Conservation (phyloP, 352 stramenopile species). For the Pythium chondricola region DNA sequence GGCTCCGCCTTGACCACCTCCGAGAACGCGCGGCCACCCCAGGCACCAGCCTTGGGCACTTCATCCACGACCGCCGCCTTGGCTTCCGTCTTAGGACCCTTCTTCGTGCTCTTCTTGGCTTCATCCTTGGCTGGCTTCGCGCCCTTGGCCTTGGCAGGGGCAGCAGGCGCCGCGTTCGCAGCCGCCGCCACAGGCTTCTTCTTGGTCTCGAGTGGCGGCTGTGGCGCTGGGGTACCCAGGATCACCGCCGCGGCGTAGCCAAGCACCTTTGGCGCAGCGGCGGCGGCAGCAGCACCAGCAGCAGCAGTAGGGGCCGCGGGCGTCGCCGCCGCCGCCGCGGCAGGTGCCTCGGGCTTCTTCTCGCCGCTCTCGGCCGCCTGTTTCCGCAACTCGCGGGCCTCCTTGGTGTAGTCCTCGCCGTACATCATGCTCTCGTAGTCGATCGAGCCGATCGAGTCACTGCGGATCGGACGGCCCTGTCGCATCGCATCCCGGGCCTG, state of each 20-base stretch:
- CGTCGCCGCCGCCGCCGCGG: too few species aligned
- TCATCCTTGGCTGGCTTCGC: conserved; percentile 23
- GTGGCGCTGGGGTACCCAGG: conserved; percentile 52
- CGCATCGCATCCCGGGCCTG: conserved; percentile 86
- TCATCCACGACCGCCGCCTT: conserved; percentile 22
- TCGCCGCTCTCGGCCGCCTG: conserved; percentile 18
- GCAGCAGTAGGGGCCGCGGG: background rate
- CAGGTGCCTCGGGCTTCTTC: conserved; percentile 1
- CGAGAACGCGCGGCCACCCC: conserved; percentile 76
- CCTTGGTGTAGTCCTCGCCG: conserved; percentile 85
- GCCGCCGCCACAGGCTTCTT: conserved; percentile 33
- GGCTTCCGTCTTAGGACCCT: conserved; percentile 14
- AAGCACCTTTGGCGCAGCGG: conserved; percentile 34
- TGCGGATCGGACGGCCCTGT: conserved; percentile 83
- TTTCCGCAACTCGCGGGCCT: conserved; percentile 65
- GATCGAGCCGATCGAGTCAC: conserved; percentile 82
- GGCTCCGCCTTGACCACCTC: conserved; percentile 81
- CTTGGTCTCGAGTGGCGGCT: conserved; percentile 33
- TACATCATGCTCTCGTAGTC: conserved; percentile 90
- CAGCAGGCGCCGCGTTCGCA: conserved; percentile 4
- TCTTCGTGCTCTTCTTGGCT: conserved; percentile 36
- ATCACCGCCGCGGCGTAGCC: conserved; percentile 78
- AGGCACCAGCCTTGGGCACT: conserved; percentile 61
- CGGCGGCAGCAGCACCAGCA: conserved; percentile 3
- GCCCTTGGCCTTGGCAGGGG: conserved; percentile 19